Conservation (phyloP, 305 asterid genomes). For the Fraxinus ornus region DNA sequence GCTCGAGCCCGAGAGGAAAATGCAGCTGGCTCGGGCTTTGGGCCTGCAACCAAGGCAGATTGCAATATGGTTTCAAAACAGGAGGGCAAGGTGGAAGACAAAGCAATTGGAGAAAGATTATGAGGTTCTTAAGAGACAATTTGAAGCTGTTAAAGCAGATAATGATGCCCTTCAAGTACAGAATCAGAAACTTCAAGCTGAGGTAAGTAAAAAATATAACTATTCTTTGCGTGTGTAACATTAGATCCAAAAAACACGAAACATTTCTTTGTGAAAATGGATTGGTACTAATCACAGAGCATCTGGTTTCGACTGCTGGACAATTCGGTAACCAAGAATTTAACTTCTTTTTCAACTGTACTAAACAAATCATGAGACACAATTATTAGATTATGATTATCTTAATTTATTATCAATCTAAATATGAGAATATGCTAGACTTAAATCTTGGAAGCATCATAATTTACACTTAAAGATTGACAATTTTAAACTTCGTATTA, state of each 20-base stretch:
- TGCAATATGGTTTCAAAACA: slow-evolving; percentile 71
- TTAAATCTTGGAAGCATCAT: not conserved
- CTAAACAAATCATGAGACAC: not conserved
- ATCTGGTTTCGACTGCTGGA: not conserved
- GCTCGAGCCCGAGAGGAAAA: slow-evolving; percentile 71
- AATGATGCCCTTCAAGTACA: slow-evolving; percentile 4
- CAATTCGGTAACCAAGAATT: not conserved
- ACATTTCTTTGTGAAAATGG: not conserved
- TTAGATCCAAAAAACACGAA: not conserved
- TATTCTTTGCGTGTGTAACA: not conserved
- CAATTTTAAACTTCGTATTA: slow-evolving; percentile 11
- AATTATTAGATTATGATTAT: not conserved
- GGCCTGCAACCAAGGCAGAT: slow-evolving; percentile 74
- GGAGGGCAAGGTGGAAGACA: slow-evolving; percentile 72
- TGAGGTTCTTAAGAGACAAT: slow-evolving; percentile 42
- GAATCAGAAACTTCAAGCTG: slow-evolving; percentile 6
- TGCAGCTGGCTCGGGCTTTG: slow-evolving; percentile 67
- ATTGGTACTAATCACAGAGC: not conserved
- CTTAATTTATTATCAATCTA: not conserved
- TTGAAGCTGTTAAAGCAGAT: not conserved
- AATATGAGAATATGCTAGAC: not conserved
- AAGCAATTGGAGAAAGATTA: slow-evolving; percentile 69
- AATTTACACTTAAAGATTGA: not conserved
- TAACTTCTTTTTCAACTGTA: not conserved
- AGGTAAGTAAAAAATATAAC: slow-evolving; percentile 32